A percentile compares a stretch with the other conserved stretches of the same genome.
These are phyloP conservation scores for Geranium brycei DNA, from an alignment of 345 rosid species.

Conservation along the genomic window DNA sequence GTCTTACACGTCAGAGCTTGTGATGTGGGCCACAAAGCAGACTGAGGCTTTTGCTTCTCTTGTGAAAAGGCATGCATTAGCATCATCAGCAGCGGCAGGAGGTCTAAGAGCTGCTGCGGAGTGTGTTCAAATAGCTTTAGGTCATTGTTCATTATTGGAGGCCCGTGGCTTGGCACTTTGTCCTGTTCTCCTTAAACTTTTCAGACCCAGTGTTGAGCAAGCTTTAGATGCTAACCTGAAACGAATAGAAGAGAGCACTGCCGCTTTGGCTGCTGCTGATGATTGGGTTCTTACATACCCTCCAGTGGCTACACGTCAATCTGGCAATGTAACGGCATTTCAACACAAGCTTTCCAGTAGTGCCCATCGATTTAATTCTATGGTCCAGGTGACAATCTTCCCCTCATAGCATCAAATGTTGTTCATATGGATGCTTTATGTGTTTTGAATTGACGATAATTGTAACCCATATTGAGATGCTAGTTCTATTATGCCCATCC, in stretches of 20 bases:
- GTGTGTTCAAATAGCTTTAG: slow-evolving; percentile 97
- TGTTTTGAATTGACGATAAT: neutral
- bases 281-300: slow-evolving; percentile 84
- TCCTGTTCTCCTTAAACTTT: slow-evolving; percentile 74
- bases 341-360: slow-evolving; percentile 90
- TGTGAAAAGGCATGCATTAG: slow-evolving; percentile 91
- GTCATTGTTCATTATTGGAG: slow-evolving; percentile 96
- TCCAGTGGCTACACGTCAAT: slow-evolving; percentile 53
- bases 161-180: slow-evolving; percentile 90
- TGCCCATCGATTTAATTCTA: slow-evolving; percentile 90
- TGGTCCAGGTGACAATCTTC: slow-evolving; percentile 77
- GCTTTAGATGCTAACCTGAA: slow-evolving; percentile 90
- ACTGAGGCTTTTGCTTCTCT: slow-evolving; percentile 81
- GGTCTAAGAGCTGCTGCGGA: slow-evolving; percentile 99
- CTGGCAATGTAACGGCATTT: slow-evolving; percentile 44
- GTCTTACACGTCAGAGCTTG: slow-evolving; percentile 90
- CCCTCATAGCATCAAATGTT: neutral
- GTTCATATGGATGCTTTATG: neutral
- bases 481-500: no score
- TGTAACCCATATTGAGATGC: no score
- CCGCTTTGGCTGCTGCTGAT: slow-evolving; percentile 99
- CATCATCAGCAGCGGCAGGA: slow-evolving; percentile 98
- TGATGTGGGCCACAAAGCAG: slow-evolving; percentile 95
- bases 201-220: slow-evolving; percentile 94
- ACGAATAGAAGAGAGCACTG: slow-evolving; percentile 95